Evolutionary conservation across 1,284 basidiomycete species (phyloP).

Genomic region (Puccinia hordei): DNA sequence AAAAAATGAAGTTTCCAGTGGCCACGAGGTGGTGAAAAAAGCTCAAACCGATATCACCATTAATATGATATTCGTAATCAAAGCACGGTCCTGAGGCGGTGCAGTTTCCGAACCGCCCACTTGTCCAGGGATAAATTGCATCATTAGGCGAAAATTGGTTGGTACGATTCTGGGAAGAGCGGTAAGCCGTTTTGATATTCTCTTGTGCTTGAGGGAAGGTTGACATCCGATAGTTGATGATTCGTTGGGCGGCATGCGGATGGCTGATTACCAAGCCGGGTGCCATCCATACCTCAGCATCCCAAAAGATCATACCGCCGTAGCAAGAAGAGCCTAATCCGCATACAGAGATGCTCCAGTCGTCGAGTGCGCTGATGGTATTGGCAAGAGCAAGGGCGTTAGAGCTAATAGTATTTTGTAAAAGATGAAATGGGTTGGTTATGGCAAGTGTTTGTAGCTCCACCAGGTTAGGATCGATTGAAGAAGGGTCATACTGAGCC

Average conservation of each 20-base stretch:
- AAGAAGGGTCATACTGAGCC: constrained; percentile 2
- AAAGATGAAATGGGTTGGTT: constrained; percentile 55
- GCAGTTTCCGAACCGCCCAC: constrained; percentile 53
- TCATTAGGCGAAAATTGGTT: constrained; percentile 45
- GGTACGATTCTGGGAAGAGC: constrained; percentile 47
- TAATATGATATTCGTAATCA: constrained; percentile 56
- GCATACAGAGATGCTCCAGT: constrained; percentile 20
- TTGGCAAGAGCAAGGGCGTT: constrained; percentile 57
- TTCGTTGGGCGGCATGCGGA: constrained; percentile 54
- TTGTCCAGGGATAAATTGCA: constrained; percentile 56
- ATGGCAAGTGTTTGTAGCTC: constrained; percentile 54
- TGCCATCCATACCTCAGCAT: constrained; percentile 55
- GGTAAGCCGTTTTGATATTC: constrained; percentile 51
- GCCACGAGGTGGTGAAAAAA: constrained; percentile 54
- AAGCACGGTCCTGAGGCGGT: constrained; percentile 50
- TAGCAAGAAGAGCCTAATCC: constrained; percentile 50
- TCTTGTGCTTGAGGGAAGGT: constrained; percentile 51
- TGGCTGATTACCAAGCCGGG: constrained; percentile 54
- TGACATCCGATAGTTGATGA: constrained; percentile 55
- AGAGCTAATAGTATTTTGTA: constrained; percentile 53
- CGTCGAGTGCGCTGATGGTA: constrained; percentile 50
- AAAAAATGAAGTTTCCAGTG: constrained; percentile 55
- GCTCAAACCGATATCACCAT: constrained; percentile 55
- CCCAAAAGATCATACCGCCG: constrained; percentile 55
- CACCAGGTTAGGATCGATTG: constrained; percentile 52